A percentile compares a stretch with the other conserved stretches of the same genome.
Conservation (phyloP, 2,329 filamentous ascomycete genomes). For the Aspergillus piperis region DNA sequence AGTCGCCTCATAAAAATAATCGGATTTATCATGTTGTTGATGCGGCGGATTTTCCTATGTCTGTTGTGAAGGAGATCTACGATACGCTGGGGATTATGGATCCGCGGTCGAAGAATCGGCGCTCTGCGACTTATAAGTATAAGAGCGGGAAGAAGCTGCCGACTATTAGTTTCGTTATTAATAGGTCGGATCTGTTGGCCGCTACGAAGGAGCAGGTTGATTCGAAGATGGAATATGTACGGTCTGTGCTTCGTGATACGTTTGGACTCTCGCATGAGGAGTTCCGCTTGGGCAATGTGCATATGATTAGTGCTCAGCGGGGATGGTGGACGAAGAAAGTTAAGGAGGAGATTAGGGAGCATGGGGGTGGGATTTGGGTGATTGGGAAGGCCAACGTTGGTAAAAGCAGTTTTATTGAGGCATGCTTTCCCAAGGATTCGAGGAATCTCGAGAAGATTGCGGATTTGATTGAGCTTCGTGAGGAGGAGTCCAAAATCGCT, state of each 20-base stretch:
- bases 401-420: conserved; percentile 88
- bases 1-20: conserved; percentile 87
- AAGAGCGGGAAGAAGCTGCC: conserved; percentile 69
- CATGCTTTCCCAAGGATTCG: conserved; percentile 76
- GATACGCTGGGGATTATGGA: conserved; percentile 69
- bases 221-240: conserved; percentile 79
- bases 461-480: conserved; percentile 36
- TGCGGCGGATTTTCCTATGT: conserved; percentile 95
- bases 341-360: conserved; percentile 80
- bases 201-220: conserved; percentile 84
- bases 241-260: conserved; percentile 72
- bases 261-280: conserved; percentile 68
- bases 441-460: conserved; percentile 47
- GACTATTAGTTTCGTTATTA: conserved; percentile 88
- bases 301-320: conserved; percentile 80
- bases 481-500: conserved; percentile 20
- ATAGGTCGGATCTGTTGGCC: conserved; percentile 80
- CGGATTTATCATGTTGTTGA: conserved; percentile 95
- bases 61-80: conserved; percentile 76
- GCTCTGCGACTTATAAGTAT: conserved; percentile 68
- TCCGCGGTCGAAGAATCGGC: conserved; percentile 76
- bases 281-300: conserved; percentile 83
- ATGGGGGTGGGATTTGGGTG: conserved; percentile 89
- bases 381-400: conserved; percentile 98
- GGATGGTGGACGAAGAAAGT: conserved; percentile 89